Evolutionary conservation across 441 rosid genomes (phyloP).

Genomic region (Geranium incanum): DNA sequence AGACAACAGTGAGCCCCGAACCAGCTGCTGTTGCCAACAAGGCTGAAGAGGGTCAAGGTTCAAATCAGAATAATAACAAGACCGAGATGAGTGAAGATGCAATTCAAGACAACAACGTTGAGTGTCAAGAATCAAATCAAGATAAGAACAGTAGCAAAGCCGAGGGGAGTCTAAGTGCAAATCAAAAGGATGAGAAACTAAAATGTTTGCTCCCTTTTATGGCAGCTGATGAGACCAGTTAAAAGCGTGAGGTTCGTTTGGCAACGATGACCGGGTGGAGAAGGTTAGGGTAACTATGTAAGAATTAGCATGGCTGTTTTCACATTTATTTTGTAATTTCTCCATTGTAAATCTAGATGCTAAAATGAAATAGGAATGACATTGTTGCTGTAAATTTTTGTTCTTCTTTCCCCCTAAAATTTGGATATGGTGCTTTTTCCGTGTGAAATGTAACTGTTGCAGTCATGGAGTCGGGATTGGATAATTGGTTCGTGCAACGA

Average conservation of each 20-base stretch:
- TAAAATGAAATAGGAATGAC: constrained; percentile 2
- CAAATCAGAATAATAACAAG: neutral
- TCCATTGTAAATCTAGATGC: constrained; percentile 18
- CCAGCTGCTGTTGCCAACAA: neutral
- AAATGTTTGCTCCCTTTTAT: constrained; percentile 2
- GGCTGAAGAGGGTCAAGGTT: constrained; percentile 2
- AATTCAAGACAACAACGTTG: constrained; percentile 2
- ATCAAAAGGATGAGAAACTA: neutral
- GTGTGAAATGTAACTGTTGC: no score
- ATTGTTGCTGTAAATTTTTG: neutral
- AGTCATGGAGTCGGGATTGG: no score
- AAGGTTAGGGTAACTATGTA: constrained; percentile 14
- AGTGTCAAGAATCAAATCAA: neutral
- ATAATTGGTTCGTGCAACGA: no score
- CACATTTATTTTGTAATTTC: neutral
- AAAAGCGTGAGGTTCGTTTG: constrained; percentile 28
- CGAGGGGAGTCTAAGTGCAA: constrained; percentile 22
- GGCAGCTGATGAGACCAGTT: constrained; percentile 16
- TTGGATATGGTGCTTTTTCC: no score
- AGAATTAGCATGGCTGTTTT: constrained; percentile 9
- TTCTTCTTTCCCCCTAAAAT: no score
- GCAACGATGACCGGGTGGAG: constrained; percentile 13
- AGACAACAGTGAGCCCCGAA: constrained; percentile 22
- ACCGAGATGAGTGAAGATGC: constrained; percentile 14
- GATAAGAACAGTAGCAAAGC: constrained; percentile 1